A percentile compares a stretch with the other conserved stretches of the same genome.
phyloP scores from a whole-genome alignment of 2,329 filamentous ascomycete genomes.

The Piedraia hortae region DNA sequence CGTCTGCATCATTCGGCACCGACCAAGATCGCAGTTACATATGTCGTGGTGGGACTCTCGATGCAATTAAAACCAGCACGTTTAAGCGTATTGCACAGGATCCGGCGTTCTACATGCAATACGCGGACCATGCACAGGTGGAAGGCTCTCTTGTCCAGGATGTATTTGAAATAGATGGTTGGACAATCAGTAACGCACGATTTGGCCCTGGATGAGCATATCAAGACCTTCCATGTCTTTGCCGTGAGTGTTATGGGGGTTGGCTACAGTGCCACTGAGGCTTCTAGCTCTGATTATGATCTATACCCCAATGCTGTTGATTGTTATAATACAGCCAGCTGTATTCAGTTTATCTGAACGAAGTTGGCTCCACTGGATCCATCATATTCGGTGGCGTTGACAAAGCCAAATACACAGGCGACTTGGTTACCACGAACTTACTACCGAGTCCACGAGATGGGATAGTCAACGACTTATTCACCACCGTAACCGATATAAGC shows the following conservation, averaged over 20 bases:
- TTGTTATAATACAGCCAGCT: too few species aligned
- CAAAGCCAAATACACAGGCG: conserved; percentile 8
- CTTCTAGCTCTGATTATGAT: too few species aligned
- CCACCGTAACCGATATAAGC: conserved; percentile 8
- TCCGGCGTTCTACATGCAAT: conserved; percentile 9
- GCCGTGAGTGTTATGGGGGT: conserved; percentile 11
- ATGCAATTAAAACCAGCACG: conserved; percentile 6
- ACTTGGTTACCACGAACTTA: conserved; percentile 10
- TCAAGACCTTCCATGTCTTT: conserved; percentile 8
- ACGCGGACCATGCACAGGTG: conserved; percentile 9
- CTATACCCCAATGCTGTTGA: too few species aligned
- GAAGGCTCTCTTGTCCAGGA: conserved; percentile 9
- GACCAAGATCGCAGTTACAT: too few species aligned
- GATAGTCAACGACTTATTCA: conserved; percentile 8
- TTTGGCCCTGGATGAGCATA: conserved; percentile 9
- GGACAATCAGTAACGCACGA: conserved; percentile 8
- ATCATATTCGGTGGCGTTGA: conserved; percentile 14
- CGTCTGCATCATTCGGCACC: too few species aligned
- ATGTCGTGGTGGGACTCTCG: conserved; percentile 10
- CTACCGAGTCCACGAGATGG: conserved; percentile 4
- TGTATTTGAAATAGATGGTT: conserved; percentile 8
- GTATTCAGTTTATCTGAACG: conserved; percentile 12
- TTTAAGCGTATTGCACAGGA: conserved; percentile 6
- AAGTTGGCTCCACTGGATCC: conserved; percentile 6
- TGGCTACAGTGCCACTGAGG: conserved; percentile 10